phyloP scores from a whole-genome alignment of 1,284 basidiomycete genomes.

The Malassezia psittaci region DNA sequence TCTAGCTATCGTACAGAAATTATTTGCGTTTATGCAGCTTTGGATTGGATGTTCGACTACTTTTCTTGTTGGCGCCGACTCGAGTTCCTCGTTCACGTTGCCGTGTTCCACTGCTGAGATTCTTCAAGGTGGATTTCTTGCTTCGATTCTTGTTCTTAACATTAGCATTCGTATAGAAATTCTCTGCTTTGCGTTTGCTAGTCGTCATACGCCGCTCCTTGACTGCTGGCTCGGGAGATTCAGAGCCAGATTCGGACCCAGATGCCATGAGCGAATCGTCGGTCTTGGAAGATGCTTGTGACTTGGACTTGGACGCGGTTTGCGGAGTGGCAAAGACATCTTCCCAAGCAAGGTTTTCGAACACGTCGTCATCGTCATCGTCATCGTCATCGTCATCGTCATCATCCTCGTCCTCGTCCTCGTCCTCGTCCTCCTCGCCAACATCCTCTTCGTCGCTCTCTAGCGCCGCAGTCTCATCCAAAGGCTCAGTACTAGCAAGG shows the following conservation, averaged over 20 bases:
- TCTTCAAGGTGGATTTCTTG: constrained; percentile 48
- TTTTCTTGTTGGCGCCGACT: constrained; percentile 37
- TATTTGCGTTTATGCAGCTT: constrained; percentile 7
- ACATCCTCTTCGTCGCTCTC: constrained; percentile 23
- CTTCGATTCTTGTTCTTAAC: constrained; percentile 48
- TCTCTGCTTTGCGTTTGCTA: constrained; percentile 65
- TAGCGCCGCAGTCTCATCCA: constrained; percentile 26
- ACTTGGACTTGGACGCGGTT: constrained; percentile 43
- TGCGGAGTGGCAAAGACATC: constrained; percentile 52
- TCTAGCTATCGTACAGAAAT: not conserved
- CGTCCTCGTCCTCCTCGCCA: constrained; percentile 25
- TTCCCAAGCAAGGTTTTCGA: constrained; percentile 71
- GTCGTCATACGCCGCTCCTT: constrained; percentile 41
- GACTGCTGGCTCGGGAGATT: constrained; percentile 8
- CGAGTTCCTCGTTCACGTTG: constrained; percentile 28
- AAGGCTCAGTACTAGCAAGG: constrained; percentile 25
- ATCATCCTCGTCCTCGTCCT: constrained; percentile 22
- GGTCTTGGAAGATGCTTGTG: constrained; percentile 19
- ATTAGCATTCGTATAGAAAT: constrained; percentile 62
- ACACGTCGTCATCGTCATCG: constrained; percentile 28
- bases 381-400: constrained; percentile 28
- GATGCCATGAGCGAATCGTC: constrained; percentile 7
- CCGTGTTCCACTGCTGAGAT: constrained; percentile 11
- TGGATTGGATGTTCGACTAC: constrained; percentile 16
- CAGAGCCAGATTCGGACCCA: constrained; percentile 23